These are phyloP conservation scores for Mycena vitilis DNA, from an alignment of 768 basidiomycete species.

Conservation along the genomic window DNA sequence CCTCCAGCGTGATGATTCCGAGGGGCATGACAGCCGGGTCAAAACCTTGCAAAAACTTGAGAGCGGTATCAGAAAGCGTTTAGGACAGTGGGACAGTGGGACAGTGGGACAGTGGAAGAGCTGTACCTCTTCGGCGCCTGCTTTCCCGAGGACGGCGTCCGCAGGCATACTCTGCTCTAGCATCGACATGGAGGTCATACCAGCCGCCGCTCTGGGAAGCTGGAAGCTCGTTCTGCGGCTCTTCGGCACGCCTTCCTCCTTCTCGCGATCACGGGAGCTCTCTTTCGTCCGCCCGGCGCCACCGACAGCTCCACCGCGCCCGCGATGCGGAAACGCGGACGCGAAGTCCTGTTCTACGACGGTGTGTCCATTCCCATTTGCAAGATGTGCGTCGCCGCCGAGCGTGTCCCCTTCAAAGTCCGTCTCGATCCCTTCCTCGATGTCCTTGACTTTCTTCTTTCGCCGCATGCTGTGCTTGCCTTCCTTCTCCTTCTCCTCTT, in stretches of 20 bases:
- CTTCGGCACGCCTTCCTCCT: slow-evolving; percentile 38
- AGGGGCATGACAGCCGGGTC: slow-evolving; percentile 87
- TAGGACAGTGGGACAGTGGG: no score
- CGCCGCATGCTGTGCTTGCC: slow-evolving; percentile 30
- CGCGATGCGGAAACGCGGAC: slow-evolving; percentile 25
- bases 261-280: slow-evolving; percentile 21
- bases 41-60: slow-evolving; percentile 81
- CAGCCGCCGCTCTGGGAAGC: slow-evolving; percentile 53
- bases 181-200: slow-evolving; percentile 58
- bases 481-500: slow-evolving; percentile 44
- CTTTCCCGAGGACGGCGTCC: slow-evolving; percentile 84
- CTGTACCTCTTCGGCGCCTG: slow-evolving; percentile 78
- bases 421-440: slow-evolving; percentile 37
- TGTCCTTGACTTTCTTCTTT: slow-evolving; percentile 35
- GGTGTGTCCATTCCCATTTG: slow-evolving; percentile 4
- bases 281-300: slow-evolving; percentile 25
- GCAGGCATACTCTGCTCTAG: slow-evolving; percentile 90
- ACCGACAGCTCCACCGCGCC: slow-evolving; percentile 17
- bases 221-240: slow-evolving; percentile 51
- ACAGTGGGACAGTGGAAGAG: not conserved
- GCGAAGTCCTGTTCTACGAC: slow-evolving; percentile 18
- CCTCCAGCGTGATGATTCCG: slow-evolving; percentile 94
- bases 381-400: slow-evolving; percentile 7
- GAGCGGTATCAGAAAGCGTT: slow-evolving; percentile 14
- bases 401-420: slow-evolving; percentile 33